Percentiles rank a stretch among this genome's conserved stretches.
phyloP scores from a whole-genome alignment of 2,329 filamentous ascomycete genomes.

The Ceratocystis colombiana region DNA sequence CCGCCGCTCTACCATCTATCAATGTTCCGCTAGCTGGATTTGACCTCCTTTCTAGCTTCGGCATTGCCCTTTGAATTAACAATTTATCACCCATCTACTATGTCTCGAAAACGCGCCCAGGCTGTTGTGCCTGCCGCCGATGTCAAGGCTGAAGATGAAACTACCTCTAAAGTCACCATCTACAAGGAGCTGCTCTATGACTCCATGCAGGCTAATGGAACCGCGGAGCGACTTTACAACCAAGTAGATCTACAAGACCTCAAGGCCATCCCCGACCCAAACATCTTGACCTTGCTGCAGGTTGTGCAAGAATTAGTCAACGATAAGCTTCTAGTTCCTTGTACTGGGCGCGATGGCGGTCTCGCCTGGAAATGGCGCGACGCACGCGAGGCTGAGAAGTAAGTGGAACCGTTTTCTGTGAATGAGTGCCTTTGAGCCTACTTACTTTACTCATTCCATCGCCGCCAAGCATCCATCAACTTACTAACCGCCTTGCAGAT shows the following conservation, averaged over 20 bases:
- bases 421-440: background rate
- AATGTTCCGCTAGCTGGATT: background rate
- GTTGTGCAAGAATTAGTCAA: conserved; percentile 49
- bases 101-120: conserved; percentile 23
- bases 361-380: conserved; percentile 51
- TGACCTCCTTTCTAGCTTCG: background rate
- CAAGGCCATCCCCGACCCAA: conserved; percentile 47
- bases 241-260: conserved; percentile 50
- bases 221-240: conserved; percentile 43
- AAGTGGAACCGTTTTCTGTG: conserved; percentile 28
- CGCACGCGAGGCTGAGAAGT: conserved; percentile 53
- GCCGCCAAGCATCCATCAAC: background rate
- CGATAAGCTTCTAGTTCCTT: conserved; percentile 49
- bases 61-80: background rate
- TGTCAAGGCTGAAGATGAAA: conserved; percentile 24
- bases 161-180: conserved; percentile 38
- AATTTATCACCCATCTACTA: background rate
- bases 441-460: background rate
- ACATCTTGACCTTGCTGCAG: conserved; percentile 44
- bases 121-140: conserved; percentile 11
- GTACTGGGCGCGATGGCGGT: conserved; percentile 35
- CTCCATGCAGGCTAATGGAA: conserved; percentile 42
- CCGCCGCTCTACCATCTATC: background rate
- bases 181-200: conserved; percentile 50
- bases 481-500: conserved; percentile 35